These are phyloP conservation scores for Aspergillus sp. DNA, from an alignment of 2,329 filamentous ascomycete species.

Conservation along the genomic window DNA sequence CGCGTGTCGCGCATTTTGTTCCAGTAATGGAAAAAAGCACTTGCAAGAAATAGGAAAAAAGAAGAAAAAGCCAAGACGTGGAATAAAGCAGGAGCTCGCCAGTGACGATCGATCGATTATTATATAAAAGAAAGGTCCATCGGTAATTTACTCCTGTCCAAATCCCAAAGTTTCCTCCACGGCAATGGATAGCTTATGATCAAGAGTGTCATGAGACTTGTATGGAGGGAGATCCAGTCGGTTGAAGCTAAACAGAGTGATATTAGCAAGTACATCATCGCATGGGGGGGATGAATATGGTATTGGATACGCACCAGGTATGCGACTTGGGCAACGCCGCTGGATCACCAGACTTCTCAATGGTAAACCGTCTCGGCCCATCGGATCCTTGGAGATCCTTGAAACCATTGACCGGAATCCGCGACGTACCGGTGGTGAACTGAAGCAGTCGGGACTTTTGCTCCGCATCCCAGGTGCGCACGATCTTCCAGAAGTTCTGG, in stretches of 20 bases:
- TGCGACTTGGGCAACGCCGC: conserved; percentile 91
- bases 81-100: background rate
- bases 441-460: conserved; percentile 94
- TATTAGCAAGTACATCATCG: too few relatives aligned
- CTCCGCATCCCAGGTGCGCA: conserved; percentile 93
- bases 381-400: conserved; percentile 98
- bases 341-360: conserved; percentile 92
- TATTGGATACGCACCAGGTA: conserved; percentile 65
- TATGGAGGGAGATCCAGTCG: conserved; percentile 91
- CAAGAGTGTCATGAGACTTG: conserved; percentile 75
- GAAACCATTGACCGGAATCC: conserved; percentile 98
- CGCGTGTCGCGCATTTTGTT: conserved; percentile 2
- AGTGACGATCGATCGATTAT: background rate
- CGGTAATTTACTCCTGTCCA: conserved; percentile 70
- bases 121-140: too few relatives aligned
- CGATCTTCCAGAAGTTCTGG: conserved; percentile 95
- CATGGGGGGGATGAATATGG: too few relatives aligned
- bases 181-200: conserved; percentile 87
- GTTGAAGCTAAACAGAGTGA: conserved; percentile 63
- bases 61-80: conserved; percentile 1
- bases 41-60: conserved; percentile 1
- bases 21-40: background rate
- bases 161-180: conserved; percentile 99
- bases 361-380: conserved; percentile 89
- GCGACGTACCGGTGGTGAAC: conserved; percentile 93